A percentile compares a stretch with the other conserved stretches of the same genome.
Conservation (phyloP, 139 green algal species). For the Coelastrella sp. region DNA sequence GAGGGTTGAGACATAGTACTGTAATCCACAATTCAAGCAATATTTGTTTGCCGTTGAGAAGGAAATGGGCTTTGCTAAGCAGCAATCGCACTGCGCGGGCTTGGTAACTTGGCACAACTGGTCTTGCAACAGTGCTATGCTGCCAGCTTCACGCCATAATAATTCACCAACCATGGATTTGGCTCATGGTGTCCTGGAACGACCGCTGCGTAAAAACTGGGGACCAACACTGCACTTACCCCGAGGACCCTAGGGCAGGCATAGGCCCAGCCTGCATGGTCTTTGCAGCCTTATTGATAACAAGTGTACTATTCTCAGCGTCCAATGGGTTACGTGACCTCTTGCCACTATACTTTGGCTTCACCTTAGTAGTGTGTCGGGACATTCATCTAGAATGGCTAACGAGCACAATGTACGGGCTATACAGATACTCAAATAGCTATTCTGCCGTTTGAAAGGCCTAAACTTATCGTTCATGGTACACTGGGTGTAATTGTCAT, state of each 20-base stretch:
- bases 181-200: neutral
- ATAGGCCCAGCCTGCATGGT: slow-evolving; percentile 14
- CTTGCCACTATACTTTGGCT: neutral
- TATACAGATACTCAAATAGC: neutral
- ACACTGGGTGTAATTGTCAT: no score
- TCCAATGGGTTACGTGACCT: neutral
- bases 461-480: no score
- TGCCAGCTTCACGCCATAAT: no score
- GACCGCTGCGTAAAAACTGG: neutral
- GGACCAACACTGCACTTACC: slow-evolving; percentile 42
- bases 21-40: no score
- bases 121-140: no score
- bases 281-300: neutral
- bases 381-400: slow-evolving; percentile 1
- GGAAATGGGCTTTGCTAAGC: no score
- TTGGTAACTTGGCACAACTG: no score
- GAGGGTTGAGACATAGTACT: no score
- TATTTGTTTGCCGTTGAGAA: no score
- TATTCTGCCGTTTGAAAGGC: no score
- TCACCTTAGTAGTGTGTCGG: neutral
- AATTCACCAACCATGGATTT: no score
- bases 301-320: neutral
- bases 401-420: neutral
- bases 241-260: neutral
- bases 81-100: no score